Percentiles rank a stretch among this genome's conserved stretches.
phyloP scores from a whole-genome alignment of 2,329 filamentous ascomycete genomes.

The Hysterium pulicare region DNA sequence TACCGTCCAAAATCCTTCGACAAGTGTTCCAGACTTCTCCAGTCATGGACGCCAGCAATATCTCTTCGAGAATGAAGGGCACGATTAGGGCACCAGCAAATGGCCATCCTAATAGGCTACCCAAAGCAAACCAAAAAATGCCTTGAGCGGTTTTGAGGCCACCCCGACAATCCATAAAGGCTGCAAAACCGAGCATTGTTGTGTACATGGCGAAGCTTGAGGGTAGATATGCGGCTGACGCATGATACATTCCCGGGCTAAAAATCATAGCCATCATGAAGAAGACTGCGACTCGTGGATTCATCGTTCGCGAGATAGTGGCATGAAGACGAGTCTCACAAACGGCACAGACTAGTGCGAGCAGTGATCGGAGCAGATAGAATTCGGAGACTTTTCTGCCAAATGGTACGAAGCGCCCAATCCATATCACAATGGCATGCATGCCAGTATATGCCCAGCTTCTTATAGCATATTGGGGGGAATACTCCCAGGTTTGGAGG shows the following conservation, averaged over 20 bases:
- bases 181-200: conserved; percentile 76
- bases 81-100: conserved; percentile 80
- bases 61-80: conserved; percentile 79
- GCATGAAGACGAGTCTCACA: conserved; percentile 81
- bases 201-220: conserved; percentile 98
- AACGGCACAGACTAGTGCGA: conserved; percentile 73
- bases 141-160: conserved; percentile 76
- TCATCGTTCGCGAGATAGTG: conserved; percentile 71
- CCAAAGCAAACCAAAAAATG: conserved; percentile 87
- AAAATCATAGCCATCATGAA: conserved; percentile 74
- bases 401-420: conserved; percentile 55
- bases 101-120: conserved; percentile 87
- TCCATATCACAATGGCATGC: conserved; percentile 69
- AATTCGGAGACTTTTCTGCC: conserved; percentile 63
- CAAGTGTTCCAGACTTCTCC: conserved; percentile 60
- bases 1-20: conserved; percentile 64
- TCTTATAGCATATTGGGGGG: conserved; percentile 87
- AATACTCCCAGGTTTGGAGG: conserved; percentile 98
- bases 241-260: conserved; percentile 91
- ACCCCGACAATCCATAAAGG: conserved; percentile 86
- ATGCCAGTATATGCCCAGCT: conserved; percentile 88
- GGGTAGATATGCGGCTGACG: conserved; percentile 80
- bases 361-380: conserved; percentile 74
- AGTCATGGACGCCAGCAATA: conserved; percentile 51
- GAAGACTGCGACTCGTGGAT: conserved; percentile 78